Base-by-base conservation (phyloP, 176 grass and related monocot genomes). In the Themeda triandra region DNA sequence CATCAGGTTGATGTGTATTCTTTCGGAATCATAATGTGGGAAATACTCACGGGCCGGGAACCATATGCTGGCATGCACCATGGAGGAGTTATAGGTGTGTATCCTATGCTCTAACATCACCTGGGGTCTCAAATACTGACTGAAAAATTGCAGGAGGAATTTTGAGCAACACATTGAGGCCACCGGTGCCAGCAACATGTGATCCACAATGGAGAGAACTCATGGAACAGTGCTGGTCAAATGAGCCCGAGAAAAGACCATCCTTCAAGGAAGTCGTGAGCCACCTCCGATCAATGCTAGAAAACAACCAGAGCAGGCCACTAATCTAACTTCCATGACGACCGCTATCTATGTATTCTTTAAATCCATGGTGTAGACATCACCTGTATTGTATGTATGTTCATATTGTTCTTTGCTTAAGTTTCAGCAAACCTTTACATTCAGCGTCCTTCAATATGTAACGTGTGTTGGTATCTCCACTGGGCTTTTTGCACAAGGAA, bases 1-100 rank as follows among this genome's bases (percentile, higher is more conserved):
- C n/a, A 54, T 63, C 76, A 95, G 91, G 89, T 95, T 75, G 93
- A 95, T 39, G 90, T 92, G 65, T 95, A 92, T 66, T 95, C 93
- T 46, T 95, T 92, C 13, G 91, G 93, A 41, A 89, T 92, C 65
- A 91, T 95, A 15, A 83, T 95, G 90, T 92, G 90, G 90, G 93
- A 95, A 88, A 95, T 92, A 84, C 93, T 92, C 58, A 95, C 88
- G 1, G 83, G 93, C 40, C 66, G 89, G 44, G 93, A 95, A 32
- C 93, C 93, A 3, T 95, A 92, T 68, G 76, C 31, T 74, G 85
- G 66, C 63, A 86, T 89, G 83, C 83, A 91, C 39, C 80, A 91
- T 78, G 92, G 82, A 35, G 88, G 77, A 63, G 75, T 91, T 15
- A 88, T 94, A 91, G 88, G 92, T 94, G 80, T 73, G 48, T 31